These are phyloP conservation scores for Clathrospora elynae DNA, from an alignment of 2,329 filamentous ascomycete species.

Conservation along the genomic window DNA sequence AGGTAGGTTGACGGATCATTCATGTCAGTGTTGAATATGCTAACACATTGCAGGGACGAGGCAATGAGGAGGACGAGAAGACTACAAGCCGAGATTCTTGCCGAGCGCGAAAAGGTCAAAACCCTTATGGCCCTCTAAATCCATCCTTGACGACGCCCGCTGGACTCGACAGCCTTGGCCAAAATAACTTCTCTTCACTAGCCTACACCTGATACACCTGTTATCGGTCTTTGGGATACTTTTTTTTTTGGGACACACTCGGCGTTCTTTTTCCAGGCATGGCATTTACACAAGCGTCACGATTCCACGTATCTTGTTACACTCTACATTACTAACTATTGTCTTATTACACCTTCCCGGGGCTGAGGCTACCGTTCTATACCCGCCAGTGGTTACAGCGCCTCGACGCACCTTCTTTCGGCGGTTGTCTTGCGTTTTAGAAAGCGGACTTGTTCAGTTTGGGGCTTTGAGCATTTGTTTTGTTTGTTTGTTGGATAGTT, in stretches of 20 bases:
- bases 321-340: conserved; percentile 19
- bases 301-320: conserved; percentile 27
- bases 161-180: conserved; percentile 23
- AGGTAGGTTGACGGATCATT: conserved; percentile 47
- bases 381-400: conserved; percentile 20
- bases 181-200: conserved; percentile 20
- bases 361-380: conserved; percentile 21
- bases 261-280: conserved; percentile 16
- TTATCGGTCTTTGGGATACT: conserved; percentile 12
- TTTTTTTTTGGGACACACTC: conserved; percentile 8
- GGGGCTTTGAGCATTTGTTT: too few species aligned
- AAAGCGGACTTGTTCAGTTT: conserved; percentile 6
- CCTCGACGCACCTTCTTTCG: too few species aligned
- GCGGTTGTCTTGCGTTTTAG: conserved; percentile 10
- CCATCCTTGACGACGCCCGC: conserved; percentile 22
- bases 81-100: conserved; percentile 69
- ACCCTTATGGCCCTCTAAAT: conserved; percentile 49
- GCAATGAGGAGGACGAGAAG: conserved; percentile 72
- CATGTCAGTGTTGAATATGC: conserved; percentile 17
- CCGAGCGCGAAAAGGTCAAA: conserved; percentile 66
- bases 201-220: conserved; percentile 5
- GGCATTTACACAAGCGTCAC: conserved; percentile 26
- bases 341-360: conserved; percentile 16
- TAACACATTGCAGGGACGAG: conserved; percentile 61
- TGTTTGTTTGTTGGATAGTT: conserved; percentile 6